Conservation (phyloP, 805 yeast genomes). For the Candida khao-thaluensis region DNA sequence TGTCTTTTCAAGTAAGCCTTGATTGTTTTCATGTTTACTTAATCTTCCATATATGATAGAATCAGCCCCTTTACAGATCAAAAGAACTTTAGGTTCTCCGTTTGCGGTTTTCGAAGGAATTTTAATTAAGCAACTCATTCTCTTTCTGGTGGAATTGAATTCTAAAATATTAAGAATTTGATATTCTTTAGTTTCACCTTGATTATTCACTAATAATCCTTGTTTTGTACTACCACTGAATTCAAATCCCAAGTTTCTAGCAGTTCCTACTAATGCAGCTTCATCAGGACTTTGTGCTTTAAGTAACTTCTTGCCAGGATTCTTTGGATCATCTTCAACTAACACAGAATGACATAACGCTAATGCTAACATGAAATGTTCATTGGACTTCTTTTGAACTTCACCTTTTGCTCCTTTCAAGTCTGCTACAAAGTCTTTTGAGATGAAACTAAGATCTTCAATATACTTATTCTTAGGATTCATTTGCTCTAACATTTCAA, state of each 20-base stretch:
- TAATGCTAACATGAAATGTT: slow-evolving; percentile 73
- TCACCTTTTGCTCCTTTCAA: slow-evolving; percentile 50
- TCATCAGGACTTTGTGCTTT: slow-evolving; percentile 88
- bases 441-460: slow-evolving; percentile 67
- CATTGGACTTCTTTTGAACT: slow-evolving; percentile 56
- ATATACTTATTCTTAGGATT: slow-evolving; percentile 36
- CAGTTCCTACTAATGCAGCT: slow-evolving; percentile 81
- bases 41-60: slow-evolving; percentile 72
- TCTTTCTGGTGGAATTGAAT: slow-evolving; percentile 80
- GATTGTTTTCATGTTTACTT: slow-evolving; percentile 38
- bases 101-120: slow-evolving; percentile 55
- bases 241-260: slow-evolving; percentile 72
- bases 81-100: slow-evolving; percentile 48
- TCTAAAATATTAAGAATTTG: slow-evolving; percentile 70
- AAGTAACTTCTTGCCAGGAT: slow-evolving; percentile 53
- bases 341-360: slow-evolving; percentile 80
- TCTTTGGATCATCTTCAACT: slow-evolving; percentile 61
- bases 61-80: slow-evolving; percentile 85
- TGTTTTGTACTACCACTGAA: slow-evolving; percentile 65
- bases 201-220: slow-evolving; percentile 65
- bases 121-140: slow-evolving; percentile 82
- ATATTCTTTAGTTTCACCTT: slow-evolving; percentile 69
- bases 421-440: slow-evolving; percentile 65
- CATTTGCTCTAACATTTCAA: slow-evolving; percentile 27
- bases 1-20: slow-evolving; percentile 57